A percentile compares a stretch with the other conserved stretches of the same genome.
Evolutionary conservation across 768 basidiomycete species (phyloP).

Genomic region (Pilatotrama ljubarskyi): DNA sequence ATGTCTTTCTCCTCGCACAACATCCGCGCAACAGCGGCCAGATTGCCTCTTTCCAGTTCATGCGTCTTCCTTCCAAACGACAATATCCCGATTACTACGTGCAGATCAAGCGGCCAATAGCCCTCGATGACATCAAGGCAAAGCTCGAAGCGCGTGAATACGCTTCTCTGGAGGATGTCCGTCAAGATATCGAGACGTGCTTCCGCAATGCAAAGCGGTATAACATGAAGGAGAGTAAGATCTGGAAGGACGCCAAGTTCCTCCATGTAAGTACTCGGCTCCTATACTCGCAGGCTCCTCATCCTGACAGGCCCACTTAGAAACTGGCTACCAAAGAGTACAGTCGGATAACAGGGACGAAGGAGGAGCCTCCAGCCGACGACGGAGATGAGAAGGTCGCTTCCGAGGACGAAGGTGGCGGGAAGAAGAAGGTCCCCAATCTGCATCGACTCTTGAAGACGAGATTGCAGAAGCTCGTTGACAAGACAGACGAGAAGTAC

Average conservation of each 20-base stretch:
- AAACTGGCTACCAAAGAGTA: conserved; percentile 51
- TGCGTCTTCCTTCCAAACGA: conserved; percentile 68
- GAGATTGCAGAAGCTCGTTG: conserved; percentile 69
- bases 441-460: conserved; percentile 66
- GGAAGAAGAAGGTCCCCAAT: conserved; percentile 60
- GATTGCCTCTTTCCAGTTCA: conserved; percentile 61
- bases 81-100: conserved; percentile 86
- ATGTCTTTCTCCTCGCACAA: conserved; percentile 31
- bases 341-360: conserved; percentile 44
- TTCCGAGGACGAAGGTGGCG: conserved; percentile 43
- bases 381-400: conserved; percentile 36
- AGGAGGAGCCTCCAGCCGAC: conserved; percentile 31
- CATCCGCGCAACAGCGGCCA: conserved; percentile 50
- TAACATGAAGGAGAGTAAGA: conserved; percentile 76
- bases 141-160: conserved; percentile 64
- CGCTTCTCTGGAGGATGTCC: conserved; percentile 62
- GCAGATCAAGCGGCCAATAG: conserved; percentile 78
- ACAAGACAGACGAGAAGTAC: conserved; percentile 70
- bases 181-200: conserved; percentile 71
- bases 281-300: neutral
- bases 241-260: conserved; percentile 81
- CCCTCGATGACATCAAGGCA: conserved; percentile 86
- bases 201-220: conserved; percentile 83
- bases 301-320: conserved; percentile 28
- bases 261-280: conserved; percentile 57